phyloP scores from a whole-genome alignment of 2,329 filamentous ascomycete species.

The Phaeosphaeria sp. region DNA sequence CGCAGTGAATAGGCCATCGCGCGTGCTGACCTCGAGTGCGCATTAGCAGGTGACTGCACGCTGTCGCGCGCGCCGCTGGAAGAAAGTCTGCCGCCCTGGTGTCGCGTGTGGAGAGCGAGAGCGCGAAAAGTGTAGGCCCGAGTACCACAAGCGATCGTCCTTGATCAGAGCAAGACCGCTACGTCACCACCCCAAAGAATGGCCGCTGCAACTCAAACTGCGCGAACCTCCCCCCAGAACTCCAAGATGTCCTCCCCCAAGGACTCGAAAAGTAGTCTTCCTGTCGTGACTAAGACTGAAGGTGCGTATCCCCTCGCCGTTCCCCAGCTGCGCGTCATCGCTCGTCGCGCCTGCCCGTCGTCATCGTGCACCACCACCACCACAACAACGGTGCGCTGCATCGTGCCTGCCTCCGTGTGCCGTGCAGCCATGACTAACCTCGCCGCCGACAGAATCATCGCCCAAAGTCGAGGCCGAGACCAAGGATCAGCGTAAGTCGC shows the following conservation, averaged over 20 bases:
- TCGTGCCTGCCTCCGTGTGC: background rate
- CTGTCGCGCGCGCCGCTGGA: slow-evolving; percentile 16
- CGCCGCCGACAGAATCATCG: slow-evolving; percentile 25
- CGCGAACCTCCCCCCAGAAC: slow-evolving; percentile 44
- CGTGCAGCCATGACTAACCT: slow-evolving; percentile 26
- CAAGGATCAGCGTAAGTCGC: slow-evolving; percentile 35
- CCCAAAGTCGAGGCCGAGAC: slow-evolving; percentile 30
- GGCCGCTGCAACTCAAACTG: slow-evolving; percentile 44
- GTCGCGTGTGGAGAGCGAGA: slow-evolving; percentile 33
- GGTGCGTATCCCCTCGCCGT: slow-evolving; percentile 33
- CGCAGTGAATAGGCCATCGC: slow-evolving; percentile 6
- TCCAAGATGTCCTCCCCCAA: slow-evolving; percentile 49
- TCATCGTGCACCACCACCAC: background rate
- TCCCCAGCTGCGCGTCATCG: slow-evolving; percentile 1
- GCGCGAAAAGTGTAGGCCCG: slow-evolving; percentile 26
- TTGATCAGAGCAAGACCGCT: slow-evolving; percentile 34
- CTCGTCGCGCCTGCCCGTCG: slow-evolving; percentile 6
- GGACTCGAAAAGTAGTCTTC: slow-evolving; percentile 44
- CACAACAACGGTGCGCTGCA: background rate
- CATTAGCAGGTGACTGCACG: slow-evolving; percentile 9
- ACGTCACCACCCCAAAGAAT: slow-evolving; percentile 47
- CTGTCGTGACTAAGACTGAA: slow-evolving; percentile 42
- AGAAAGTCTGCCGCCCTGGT: slow-evolving; percentile 9
- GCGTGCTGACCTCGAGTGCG: slow-evolving; percentile 17
- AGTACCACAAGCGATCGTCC: slow-evolving; percentile 39